Base-by-base conservation (phyloP, 306 rosid genomes). In the Cyamopsis tetragonoloba region DNA sequence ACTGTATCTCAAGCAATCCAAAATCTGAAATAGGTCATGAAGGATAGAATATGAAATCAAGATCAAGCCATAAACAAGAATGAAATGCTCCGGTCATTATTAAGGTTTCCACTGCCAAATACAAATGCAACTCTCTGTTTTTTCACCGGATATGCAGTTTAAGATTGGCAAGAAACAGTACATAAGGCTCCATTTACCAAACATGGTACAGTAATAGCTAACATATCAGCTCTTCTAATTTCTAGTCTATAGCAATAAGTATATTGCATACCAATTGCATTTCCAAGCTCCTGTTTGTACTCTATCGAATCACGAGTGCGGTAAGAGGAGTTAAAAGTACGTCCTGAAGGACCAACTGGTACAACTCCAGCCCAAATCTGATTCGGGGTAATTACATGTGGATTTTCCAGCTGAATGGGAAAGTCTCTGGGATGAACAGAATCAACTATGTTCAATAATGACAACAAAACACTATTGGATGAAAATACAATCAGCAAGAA, bases 281-380 rank as follows among this genome's bases (percentile, higher is more conserved):
- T 89, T 74, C 98, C 98, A 63, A 92, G 96, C 77, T 92, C 98
- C 68, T 84, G 88, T 62, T 68, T 92, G 85, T 92, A 92, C 60
- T 87, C 98, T 24, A 51, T 20, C 9, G 91, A 81, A 78, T 89
- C 96, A 0, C 98, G 96, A 44, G 66, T 82, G 31, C 91, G 80
- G 71, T 89, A 92, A 72, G 96, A 89, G 72, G 98, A 92, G 81
- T 92, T 92, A 73, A 92, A 87, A 76, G 87, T 69, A 63, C 73
- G 80, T 17, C 98, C 88, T 10, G 91, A 89, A 60, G 98, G 98
- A 31, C 98, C 96, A 81, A 75, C 78, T 14, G 98, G 82, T 39
- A 92, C 83, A 76, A 89, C 98, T 79, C 98, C 98, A 76, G 90
- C 96, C 96, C 96, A 92, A 75, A 92, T 86, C 89, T 92, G 98